A percentile compares a stretch with the other conserved stretches of the same genome.
Evolutionary conservation across 495 filamentous ascomycete species (phyloP).

Genomic region (Tuber melanosporum): DNA sequence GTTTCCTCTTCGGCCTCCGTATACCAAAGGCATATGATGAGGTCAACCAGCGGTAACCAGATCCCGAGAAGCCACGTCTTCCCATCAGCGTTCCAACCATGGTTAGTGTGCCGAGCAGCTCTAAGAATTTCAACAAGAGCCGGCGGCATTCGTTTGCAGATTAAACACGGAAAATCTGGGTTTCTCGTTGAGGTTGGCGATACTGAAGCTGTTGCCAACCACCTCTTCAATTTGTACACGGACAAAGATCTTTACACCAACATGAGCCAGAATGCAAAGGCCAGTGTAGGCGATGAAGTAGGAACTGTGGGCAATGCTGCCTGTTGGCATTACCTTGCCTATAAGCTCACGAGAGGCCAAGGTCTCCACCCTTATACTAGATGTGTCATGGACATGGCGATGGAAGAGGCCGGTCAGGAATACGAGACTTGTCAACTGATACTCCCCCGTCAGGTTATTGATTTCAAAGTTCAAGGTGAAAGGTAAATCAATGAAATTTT

Average conservation of each 20-base stretch:
- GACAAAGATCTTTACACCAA: constrained; percentile 56
- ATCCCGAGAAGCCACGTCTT: too few relatives aligned
- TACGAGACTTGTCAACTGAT: constrained; percentile 58
- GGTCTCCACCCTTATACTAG: constrained; percentile 48
- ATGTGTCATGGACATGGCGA: constrained; percentile 77
- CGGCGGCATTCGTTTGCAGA: constrained; percentile 77
- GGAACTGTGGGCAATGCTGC: constrained; percentile 74
- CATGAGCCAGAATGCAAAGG: constrained; percentile 60
- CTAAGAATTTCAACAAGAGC: too few relatives aligned
- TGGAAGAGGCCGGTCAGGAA: constrained; percentile 56
- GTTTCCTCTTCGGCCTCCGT: too few relatives aligned
- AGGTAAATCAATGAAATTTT: background rate
- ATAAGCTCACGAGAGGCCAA: constrained; percentile 53
- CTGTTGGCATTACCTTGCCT: constrained; percentile 68
- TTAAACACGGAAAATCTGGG: constrained; percentile 65
- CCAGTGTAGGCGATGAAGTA: constrained; percentile 72
- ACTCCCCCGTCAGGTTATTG: constrained; percentile 43
- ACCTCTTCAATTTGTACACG: constrained; percentile 63
- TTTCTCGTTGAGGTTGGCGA: constrained; percentile 72
- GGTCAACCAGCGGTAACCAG: too few relatives aligned
- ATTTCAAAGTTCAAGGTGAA: constrained; percentile 12
- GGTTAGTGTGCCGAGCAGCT: too few relatives aligned
- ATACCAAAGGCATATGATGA: too few relatives aligned
- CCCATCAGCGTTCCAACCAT: too few relatives aligned
- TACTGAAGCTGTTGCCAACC: constrained; percentile 61